phyloP scores from a whole-genome alignment of 805 yeast species.

The Kluyveromyces lactis region DNA sequence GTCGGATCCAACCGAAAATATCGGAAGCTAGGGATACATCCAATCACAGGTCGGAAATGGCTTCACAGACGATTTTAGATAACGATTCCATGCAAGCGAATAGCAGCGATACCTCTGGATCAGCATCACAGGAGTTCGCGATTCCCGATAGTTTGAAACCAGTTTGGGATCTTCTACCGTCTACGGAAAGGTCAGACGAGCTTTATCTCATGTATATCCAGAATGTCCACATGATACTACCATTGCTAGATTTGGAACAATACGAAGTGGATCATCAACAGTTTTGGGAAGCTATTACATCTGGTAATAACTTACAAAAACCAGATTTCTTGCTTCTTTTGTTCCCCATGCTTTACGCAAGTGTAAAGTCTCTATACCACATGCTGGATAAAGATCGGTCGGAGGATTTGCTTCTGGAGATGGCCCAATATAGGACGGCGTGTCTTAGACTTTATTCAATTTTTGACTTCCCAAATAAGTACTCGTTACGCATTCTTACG shows the following conservation, averaged over 20 bases:
- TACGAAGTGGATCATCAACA: constrained; percentile 39
- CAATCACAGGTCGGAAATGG: no score
- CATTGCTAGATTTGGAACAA: constrained; percentile 40
- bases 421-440: constrained; percentile 41
- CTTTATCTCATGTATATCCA: constrained; percentile 40
- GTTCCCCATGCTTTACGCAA: constrained; percentile 49
- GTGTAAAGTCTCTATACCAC: constrained; percentile 51
- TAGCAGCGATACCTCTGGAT: no score
- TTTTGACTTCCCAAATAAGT: constrained; percentile 42
- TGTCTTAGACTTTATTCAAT: constrained; percentile 43
- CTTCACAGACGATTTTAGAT: no score
- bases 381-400: constrained; percentile 37
- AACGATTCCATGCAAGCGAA: no score
- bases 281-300: constrained; percentile 34
- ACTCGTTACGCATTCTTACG: constrained; percentile 33
- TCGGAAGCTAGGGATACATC: no score
- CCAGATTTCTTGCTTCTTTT: constrained; percentile 39
- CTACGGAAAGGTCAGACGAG: constrained; percentile 37
- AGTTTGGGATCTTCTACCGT: constrained; percentile 32
- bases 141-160: neutral
- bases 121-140: neutral
- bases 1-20: no score
- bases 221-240: constrained; percentile 50
- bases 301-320: constrained; percentile 12
- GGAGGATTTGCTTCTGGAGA: constrained; percentile 33